Conservation (phyloP, 1,284 basidiomycete species). For the Trichosporon sp. region DNA sequence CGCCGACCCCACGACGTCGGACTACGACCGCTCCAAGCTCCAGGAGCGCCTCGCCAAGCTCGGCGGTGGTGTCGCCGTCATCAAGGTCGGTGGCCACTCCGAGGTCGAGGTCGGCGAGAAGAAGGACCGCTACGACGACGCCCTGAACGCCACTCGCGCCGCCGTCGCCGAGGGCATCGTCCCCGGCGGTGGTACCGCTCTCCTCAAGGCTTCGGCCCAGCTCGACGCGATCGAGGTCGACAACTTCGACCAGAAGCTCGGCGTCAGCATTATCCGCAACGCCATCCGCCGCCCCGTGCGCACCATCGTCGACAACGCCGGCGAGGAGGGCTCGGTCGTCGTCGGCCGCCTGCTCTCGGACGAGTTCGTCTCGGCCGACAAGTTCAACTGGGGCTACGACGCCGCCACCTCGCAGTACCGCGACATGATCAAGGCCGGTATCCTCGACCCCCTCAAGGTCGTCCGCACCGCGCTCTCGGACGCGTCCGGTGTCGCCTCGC, state of each 20-base stretch:
- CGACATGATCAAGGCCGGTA: constrained; percentile 90
- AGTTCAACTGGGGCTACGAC: constrained; percentile 85
- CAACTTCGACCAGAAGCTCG: constrained; percentile 98
- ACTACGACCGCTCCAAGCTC: constrained; percentile 92
- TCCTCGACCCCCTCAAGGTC: constrained; percentile 91
- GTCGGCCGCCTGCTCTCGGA: constrained; percentile 70
- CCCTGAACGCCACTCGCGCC: constrained; percentile 92
- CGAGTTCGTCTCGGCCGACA: constrained; percentile 47
- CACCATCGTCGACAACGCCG: constrained; percentile 90
- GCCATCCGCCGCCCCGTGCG: constrained; percentile 80
- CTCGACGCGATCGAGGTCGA: constrained; percentile 71
- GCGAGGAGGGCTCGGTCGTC: constrained; percentile 89
- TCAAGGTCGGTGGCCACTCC: constrained; percentile 89
- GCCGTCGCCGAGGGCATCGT: constrained; percentile 98
- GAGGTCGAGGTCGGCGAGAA: constrained; percentile 99
- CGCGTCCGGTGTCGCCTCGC: constrained; percentile 73
- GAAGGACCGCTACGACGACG: constrained; percentile 99
- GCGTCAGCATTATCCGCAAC: constrained; percentile 86
- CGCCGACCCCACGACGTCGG: constrained; percentile 76
- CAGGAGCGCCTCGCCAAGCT: constrained; percentile 97
- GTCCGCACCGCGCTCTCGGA: constrained; percentile 87
- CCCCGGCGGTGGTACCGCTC: constrained; percentile 86
- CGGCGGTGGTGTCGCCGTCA: constrained; percentile 92
- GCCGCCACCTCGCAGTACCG: constrained; percentile 85
- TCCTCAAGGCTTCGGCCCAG: constrained; percentile 72